Conservation (phyloP, 2,329 filamentous ascomycete genomes). For the Juglanconis juglandina region DNA sequence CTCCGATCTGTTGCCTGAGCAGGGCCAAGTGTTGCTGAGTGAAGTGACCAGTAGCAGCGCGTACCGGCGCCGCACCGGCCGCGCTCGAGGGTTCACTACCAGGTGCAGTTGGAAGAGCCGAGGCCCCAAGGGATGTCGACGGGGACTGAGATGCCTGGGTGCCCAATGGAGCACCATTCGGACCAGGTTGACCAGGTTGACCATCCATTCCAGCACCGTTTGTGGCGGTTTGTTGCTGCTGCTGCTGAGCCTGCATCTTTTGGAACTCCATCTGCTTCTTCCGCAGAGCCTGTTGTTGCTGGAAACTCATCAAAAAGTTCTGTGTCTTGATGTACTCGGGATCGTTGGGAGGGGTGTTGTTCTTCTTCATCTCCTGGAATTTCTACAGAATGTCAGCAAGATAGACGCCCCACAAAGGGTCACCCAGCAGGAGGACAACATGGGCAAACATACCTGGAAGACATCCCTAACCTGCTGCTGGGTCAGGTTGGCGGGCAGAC, state of each 20-base stretch:
- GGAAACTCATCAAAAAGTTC: constrained; percentile 67
- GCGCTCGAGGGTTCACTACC: constrained; percentile 30
- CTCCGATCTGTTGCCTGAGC: constrained; percentile 80
- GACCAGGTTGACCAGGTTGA: constrained; percentile 34
- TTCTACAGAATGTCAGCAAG: constrained; percentile 58
- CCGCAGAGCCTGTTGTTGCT: constrained; percentile 32
- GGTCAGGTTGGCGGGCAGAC: constrained; percentile 64
- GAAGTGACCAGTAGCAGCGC: constrained; percentile 52
- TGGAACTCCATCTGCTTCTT: constrained; percentile 21
- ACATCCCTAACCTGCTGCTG: constrained; percentile 76
- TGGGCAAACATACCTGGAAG: constrained; percentile 51
- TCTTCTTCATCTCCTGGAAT: constrained; percentile 83
- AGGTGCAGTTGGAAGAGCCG: constrained; percentile 36
- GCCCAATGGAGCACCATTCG: constrained; percentile 34
- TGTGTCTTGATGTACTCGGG: constrained; percentile 84
- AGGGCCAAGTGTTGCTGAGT: constrained; percentile 74
- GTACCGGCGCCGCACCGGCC: constrained; percentile 28
- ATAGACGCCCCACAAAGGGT: neutral
- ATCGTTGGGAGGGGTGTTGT: constrained; percentile 75
- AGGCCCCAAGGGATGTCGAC: constrained; percentile 33
- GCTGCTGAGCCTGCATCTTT: constrained; percentile 29
- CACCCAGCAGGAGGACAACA: neutral
- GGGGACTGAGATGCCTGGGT: constrained; percentile 33
- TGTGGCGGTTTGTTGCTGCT: constrained; percentile 39
- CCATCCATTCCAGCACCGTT: constrained; percentile 42